Evolutionary conservation across 306 rosid species (phyloP).

Genomic region (Vigna radiata): DNA sequence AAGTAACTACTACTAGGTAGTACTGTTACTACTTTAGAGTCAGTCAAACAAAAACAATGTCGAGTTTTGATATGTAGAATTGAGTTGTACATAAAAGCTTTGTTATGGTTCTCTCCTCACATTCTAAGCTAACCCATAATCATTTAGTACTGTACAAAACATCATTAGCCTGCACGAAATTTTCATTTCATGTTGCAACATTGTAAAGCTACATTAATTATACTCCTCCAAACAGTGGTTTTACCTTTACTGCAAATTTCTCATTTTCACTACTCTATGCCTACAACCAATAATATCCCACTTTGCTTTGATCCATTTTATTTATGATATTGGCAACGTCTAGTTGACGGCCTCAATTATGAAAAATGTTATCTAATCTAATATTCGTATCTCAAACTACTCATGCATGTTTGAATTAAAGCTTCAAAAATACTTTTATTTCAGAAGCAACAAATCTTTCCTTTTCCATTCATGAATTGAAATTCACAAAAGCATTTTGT

Average conservation of each 20-base stretch:
- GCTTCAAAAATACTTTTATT: too few species aligned
- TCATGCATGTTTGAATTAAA: too few species aligned
- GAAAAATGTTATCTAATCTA: not conserved
- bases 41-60: slow-evolving; percentile 13
- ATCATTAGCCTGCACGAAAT: not conserved
- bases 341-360: not conserved
- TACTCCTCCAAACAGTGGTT: not conserved
- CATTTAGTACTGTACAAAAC: not conserved
- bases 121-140: not conserved
- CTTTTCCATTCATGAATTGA: too few species aligned
- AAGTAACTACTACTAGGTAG: slow-evolving; percentile 1
- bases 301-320: not conserved
- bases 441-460: too few species aligned
- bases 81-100: not conserved
- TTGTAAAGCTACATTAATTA: not conserved
- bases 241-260: not conserved
- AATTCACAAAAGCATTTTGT: too few species aligned
- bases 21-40: not conserved
- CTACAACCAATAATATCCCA: not conserved
- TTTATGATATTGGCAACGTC: not conserved
- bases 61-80: not conserved
- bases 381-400: not conserved
- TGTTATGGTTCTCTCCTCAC: not conserved
- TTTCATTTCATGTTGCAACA: not conserved
- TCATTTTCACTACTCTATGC: not conserved